Percentiles rank a stretch among this genome's conserved stretches.
These are phyloP conservation scores for Tolypocladium sp. DNA, from an alignment of 2,329 filamentous ascomycete genomes.

Conservation along the genomic window DNA sequence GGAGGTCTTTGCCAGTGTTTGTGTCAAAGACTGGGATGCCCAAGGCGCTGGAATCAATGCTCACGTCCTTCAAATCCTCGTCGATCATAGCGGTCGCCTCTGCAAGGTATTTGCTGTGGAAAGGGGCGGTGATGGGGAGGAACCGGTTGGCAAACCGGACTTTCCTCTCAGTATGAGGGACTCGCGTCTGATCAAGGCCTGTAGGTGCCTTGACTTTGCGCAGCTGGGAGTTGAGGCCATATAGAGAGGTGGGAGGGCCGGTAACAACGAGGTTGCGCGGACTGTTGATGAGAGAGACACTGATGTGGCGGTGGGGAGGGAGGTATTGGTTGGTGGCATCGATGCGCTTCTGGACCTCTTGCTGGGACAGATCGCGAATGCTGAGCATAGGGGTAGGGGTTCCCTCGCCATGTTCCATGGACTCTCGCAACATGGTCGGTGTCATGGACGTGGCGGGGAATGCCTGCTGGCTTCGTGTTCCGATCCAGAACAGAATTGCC, in stretches of 20 bases:
- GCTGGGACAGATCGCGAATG: conserved; percentile 81
- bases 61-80: conserved; percentile 76
- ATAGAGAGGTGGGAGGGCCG: conserved; percentile 88
- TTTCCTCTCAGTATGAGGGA: conserved; percentile 93
- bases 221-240: conserved; percentile 88
- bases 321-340: conserved; percentile 95
- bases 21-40: conserved; percentile 86
- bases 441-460: conserved; percentile 93
- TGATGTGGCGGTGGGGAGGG: conserved; percentile 84
- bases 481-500: conserved; percentile 97
- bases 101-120: conserved; percentile 90
- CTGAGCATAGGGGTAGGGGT: conserved; percentile 94
- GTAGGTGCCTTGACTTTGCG: conserved; percentile 96
- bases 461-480: conserved; percentile 90
- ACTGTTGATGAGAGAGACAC: conserved; percentile 93
- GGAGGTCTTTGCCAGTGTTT: conserved; percentile 77
- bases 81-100: conserved; percentile 77
- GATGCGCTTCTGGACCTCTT: conserved; percentile 91
- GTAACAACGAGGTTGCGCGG: conserved; percentile 95
- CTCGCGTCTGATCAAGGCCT: conserved; percentile 89
- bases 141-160: conserved; percentile 95
- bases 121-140: conserved; percentile 92
- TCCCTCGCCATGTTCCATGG: conserved; percentile 90
- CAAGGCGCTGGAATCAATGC: conserved; percentile 63
- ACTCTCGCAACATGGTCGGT: conserved; percentile 84